phyloP scores from a whole-genome alignment of 495 filamentous ascomycete species.

The Penicillium soppii region DNA sequence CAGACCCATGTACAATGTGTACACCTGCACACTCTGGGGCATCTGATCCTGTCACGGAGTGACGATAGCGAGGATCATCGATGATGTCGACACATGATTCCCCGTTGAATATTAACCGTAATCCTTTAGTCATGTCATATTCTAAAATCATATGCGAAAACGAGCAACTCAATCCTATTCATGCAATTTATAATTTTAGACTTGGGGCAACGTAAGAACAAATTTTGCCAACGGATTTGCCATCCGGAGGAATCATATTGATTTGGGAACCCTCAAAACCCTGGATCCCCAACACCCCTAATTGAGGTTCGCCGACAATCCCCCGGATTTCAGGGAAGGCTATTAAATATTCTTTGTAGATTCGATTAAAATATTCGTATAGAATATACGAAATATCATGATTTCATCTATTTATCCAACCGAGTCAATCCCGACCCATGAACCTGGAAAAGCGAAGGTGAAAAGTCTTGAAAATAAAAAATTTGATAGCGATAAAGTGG shows the following conservation, averaged over 20 bases:
- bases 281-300: not conserved
- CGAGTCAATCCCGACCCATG: not conserved
- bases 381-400: not conserved
- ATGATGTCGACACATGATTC: slow-evolving; percentile 30
- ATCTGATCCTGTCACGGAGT: slow-evolving; percentile 8
- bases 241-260: not conserved
- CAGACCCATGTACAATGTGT: not conserved
- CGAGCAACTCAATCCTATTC: slow-evolving; percentile 7
- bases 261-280: not conserved
- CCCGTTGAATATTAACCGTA: slow-evolving; percentile 14
- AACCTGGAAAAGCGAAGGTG: too few relatives aligned
- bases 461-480: too few relatives aligned
- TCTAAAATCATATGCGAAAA: not conserved
- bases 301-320: slow-evolving; percentile 12
- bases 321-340: slow-evolving; percentile 8
- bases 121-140: slow-evolving; percentile 25
- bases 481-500: not conserved
- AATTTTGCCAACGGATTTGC: too few relatives aligned
- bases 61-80: slow-evolving; percentile 26
- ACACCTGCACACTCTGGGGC: not conserved
- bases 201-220: too few relatives aligned
- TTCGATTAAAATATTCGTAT: too few relatives aligned
- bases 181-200: too few relatives aligned
- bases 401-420: too few relatives aligned
- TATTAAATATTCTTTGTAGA: not conserved